Evolutionary conservation across 805 yeast species (phyloP), one percentile per base, ranked within the genome.

Genomic region (Metschnikowia baotianmanensis): DNA sequence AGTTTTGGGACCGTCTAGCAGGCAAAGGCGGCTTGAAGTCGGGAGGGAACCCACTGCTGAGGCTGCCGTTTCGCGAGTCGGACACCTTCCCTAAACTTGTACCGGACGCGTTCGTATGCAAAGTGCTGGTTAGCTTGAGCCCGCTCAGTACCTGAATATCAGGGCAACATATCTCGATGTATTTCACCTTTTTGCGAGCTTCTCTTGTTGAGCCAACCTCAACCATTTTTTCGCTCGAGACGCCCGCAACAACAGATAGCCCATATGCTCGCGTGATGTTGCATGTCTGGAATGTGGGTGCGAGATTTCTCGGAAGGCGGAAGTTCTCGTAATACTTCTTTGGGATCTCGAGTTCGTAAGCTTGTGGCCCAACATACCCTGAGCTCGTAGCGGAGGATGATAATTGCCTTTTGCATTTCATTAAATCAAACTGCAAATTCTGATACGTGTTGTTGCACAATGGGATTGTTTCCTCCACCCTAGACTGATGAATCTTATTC

Each of bases 201-300:
- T 60, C 67, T 9, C 25, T 24, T 4, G 31, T 13, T 21, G 31
- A 38, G 22, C 42, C 46, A 21, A 50, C 26, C 28, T 58, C 62
- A 17, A 13, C 12, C 13, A 63, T 46, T 34, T 49, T 52, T 20
- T 46, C 49, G 21, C 46, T 38, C 2, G 62, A 51, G 16, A 59
- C 32, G 6, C 67, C 69, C 4, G 58, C 65, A 1, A 50, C 47
- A 10, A 74, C 51, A 27, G 51, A 56, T 29, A 77, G 38, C 4
- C 51, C 46, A 51, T 78, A 77, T n/a, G 43, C 48, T 27, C 84
- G 64, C 9, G 63, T 53, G 17, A 82, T 67, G 51, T 79, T 80
- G 51, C 86, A 80, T 4, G 80, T 71, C 19, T 55, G 58, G 55
- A 83, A 82, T 15, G 75, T 58, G 2, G 86, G 85, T 2, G 80